Evolutionary conservation across 306 rosid species (phyloP), one percentile per base, ranked within the genome.

Genomic region (Senna tora): DNA sequence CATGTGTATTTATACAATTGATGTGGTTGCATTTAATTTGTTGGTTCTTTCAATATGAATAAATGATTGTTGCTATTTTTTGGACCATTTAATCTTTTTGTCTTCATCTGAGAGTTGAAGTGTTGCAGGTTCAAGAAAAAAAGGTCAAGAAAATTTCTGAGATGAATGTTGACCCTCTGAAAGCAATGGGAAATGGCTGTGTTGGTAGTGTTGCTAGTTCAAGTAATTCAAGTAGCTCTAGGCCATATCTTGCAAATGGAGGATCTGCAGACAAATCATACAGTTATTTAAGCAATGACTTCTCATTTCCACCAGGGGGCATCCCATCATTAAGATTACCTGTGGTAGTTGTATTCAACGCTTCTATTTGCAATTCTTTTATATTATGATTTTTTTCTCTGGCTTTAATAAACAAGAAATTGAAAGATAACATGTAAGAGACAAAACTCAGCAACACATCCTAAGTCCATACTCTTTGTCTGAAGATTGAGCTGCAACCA

Each of bases 61-160:
- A 39, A 46, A 13, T 50, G 68, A 52, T 77, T 71, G 57, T 61
- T 79, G 32, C 67, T 62, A 28, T 51, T 62, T 78, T 64, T 52
- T 57, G 65, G 58, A 45, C 6, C 16, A 25, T 36, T 72, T 80
- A 36, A 75, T 77, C 16, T 38, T 69, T 75, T 53, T 60, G 32
- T 71, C 50, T 59, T 74, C 36, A 50, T 49, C 69, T 81, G 90
- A 72, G 76, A 62, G 49, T 38, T 34, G 49, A 61, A 61, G 32
- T 38, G 43, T 65, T 82, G 72, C 83, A 92, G 99, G 96, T 92
- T 74, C 97, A 95, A 87, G 97, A 95, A 87, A 95, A 92, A 88
- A 91, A 94, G 90, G 84, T 94, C 78, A 91, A 91, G 93, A 94
- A 91, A 86, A 80, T 94, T 58, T 84, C 96, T 58, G 95, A 84